Evolutionary conservation across 805 yeast genomes (phyloP).

Genomic region (Candida insectorum): DNA sequence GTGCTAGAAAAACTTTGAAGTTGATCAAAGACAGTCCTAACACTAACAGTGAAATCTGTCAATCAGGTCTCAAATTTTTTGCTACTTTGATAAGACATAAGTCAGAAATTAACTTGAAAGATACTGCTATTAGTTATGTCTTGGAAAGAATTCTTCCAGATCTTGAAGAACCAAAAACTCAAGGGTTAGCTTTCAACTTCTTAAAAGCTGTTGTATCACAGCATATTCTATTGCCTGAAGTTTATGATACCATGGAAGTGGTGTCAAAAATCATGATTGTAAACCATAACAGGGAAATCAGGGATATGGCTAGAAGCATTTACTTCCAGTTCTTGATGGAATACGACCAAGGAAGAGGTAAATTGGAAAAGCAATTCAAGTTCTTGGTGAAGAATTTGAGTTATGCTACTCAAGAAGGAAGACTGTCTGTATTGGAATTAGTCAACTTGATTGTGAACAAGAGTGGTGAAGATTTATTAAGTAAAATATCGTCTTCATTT

Average conservation of each 20-base stretch:
- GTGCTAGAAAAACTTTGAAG: slow-evolving; percentile 57
- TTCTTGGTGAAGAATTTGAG: slow-evolving; percentile 75
- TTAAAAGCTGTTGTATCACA: slow-evolving; percentile 73
- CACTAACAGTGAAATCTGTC: slow-evolving; percentile 77
- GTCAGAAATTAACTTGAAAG: slow-evolving; percentile 61
- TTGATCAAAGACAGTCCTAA: slow-evolving; percentile 73
- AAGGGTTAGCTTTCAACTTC: slow-evolving; percentile 84
- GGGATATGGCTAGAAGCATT: slow-evolving; percentile 80
- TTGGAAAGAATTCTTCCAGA: slow-evolving; percentile 77
- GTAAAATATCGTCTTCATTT: slow-evolving; percentile 66
- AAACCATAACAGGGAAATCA: slow-evolving; percentile 74
- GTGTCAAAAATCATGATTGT: slow-evolving; percentile 86
- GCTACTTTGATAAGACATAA: slow-evolving; percentile 70
- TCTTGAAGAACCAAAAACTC: slow-evolving; percentile 83
- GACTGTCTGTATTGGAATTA: slow-evolving; percentile 88
- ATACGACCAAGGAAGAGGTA: slow-evolving; percentile 88
- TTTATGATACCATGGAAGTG: slow-evolving; percentile 82
- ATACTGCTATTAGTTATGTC: slow-evolving; percentile 68
- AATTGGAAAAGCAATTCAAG: slow-evolving; percentile 77
- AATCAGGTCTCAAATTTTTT: slow-evolving; percentile 70
- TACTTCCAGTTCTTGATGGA: slow-evolving; percentile 87
- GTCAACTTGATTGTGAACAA: slow-evolving; percentile 67
- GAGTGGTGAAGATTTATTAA: slow-evolving; percentile 55
- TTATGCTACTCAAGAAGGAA: slow-evolving; percentile 82
- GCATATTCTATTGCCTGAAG: slow-evolving; percentile 76